Evolutionary conservation across 192 early-diverging fungal species (phyloP).

Genomic region (Podochytrium sp.): DNA sequence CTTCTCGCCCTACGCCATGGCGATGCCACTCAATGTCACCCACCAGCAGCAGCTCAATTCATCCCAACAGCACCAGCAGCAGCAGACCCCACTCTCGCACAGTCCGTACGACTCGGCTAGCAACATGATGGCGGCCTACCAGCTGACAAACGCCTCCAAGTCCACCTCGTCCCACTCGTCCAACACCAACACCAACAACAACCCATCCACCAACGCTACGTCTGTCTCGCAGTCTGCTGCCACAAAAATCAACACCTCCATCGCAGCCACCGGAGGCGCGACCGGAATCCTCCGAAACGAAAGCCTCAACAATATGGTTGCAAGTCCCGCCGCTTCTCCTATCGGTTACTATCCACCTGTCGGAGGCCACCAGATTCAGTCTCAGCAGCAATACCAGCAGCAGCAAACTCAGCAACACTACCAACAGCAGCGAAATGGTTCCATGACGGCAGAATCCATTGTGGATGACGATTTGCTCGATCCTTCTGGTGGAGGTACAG

Average conservation of each 20-base stretch:
- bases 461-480: background rate
- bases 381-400: no score
- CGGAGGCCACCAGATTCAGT: no score
- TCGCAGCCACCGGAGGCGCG: background rate
- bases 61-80: background rate
- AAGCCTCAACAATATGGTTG: background rate
- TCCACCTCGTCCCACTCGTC: no score
- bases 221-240: background rate
- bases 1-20: background rate
- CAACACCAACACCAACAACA: background rate
- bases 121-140: no score
- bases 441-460: background rate
- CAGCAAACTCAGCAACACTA: no score
- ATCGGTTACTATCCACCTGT: no score
- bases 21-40: background rate
- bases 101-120: background rate
- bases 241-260: background rate
- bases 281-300: background rate
- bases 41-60: background rate
- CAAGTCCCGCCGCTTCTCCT: background rate
- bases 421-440: background rate
- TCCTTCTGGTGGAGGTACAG: no score
- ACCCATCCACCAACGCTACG: background rate
- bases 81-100: background rate
- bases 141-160: no score